Base-by-base conservation (phyloP, 2,329 filamentous ascomycete genomes). In the Stagonosporopsis cucurbitacearum region DNA sequence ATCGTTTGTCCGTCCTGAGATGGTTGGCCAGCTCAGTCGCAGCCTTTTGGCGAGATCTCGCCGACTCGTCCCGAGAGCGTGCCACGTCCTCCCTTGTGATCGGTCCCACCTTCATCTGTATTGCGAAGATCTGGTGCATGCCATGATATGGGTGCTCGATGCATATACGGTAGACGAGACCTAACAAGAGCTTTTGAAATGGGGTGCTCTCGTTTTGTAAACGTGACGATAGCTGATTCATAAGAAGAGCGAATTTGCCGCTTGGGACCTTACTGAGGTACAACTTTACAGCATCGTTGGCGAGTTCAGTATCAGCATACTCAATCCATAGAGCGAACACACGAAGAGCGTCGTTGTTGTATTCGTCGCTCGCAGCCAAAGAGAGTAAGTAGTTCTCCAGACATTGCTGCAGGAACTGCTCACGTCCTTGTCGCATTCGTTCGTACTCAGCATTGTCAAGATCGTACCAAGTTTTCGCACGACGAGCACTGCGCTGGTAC, bases 171-270 rank as follows among this genome's bases (percentile, higher is more conserved):
- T 87, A 86, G 4, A 98, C 87, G 17, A 99, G 79, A 2, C 82
- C 80, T 47, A 86, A 85, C 2, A 99, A 80, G 1, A 94, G 81
- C 36, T 80, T 82, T 68, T 99, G 95, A 69, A 99, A 99, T 0
- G 80, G 71, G 15, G 82, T 84, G 1, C 82, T 76, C 28, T 88
- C 84, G 58, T 90, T 86, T 58, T 96, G 87, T 6, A 99, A 79
- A 7, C 95, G 88, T n/a, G 96, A 99, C 6, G 93, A 94, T 28
- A 99, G 83, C 74, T 99, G 95, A 69, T 97, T 99, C 87, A 96
- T 96, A 47, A 99, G 80, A 3, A 89, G 79, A 1, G 92, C 94
- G 71, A 99, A 96, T 70, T 99, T 99, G 58, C 91, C 86, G 55
- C 91, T 96, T 2, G 94, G 89, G 0, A 98, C 94, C 47, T 85